Percentiles rank a stretch among this genome's conserved stretches.
These are phyloP conservation scores for Posidonia oceanica DNA, from an alignment of 116 monocot genomes.

Conservation along the genomic window DNA sequence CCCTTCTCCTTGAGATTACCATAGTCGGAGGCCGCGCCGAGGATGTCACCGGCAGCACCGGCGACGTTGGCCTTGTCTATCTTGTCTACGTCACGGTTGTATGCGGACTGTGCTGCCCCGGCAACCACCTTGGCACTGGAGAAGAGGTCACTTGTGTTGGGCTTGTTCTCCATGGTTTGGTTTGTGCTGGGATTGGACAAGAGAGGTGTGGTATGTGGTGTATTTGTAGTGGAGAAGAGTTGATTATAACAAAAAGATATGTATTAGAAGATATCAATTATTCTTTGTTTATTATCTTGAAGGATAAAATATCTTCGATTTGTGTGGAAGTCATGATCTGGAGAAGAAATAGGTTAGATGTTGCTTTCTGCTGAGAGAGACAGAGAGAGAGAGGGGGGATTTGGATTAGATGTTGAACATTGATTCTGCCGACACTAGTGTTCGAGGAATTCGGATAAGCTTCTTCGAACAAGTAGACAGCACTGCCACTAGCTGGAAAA, in stretches of 20 bases:
- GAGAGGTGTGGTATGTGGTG: not conserved
- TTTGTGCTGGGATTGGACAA: not conserved
- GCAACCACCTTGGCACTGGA: slow-evolving; percentile 38
- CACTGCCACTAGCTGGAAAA: no score
- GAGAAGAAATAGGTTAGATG: not conserved
- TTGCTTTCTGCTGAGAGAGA: not conserved
- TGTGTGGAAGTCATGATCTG: not conserved
- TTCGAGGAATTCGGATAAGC: no score
- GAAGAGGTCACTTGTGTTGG: slow-evolving; percentile 13
- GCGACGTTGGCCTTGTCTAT: slow-evolving; percentile 45
- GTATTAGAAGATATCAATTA: no score
- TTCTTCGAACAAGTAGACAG: no score
- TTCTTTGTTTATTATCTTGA: no score
- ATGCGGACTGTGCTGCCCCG: slow-evolving; percentile 23
- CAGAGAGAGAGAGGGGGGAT: no score
- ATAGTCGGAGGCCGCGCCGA: slow-evolving; percentile 41
- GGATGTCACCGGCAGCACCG: slow-evolving; percentile 42
- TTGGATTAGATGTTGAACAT: no score
- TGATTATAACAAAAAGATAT: not conserved
- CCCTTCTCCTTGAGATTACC: slow-evolving; percentile 40
- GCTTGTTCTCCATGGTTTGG: not conserved
- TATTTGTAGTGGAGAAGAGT: not conserved
- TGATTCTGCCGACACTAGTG: no score
- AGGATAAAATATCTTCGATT: not conserved
- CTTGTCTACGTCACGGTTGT: slow-evolving; percentile 19